Base-by-base conservation (phyloP, 2,329 filamentous ascomycete species). In the Elsinoe necatrix region DNA sequence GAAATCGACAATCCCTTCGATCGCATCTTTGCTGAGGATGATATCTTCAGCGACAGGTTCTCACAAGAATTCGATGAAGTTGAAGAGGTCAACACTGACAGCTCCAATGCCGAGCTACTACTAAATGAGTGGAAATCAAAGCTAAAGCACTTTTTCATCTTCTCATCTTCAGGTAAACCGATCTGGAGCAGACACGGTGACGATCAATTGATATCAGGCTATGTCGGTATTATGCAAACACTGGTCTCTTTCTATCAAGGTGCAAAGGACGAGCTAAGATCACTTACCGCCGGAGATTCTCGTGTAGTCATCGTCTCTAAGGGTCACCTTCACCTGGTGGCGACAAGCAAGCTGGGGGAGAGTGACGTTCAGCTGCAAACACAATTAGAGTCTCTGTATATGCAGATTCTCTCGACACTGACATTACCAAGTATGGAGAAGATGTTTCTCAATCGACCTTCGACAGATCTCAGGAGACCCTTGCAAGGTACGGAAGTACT, bases 111-210 rank as follows among this genome's bases (percentile, higher is more conserved):
- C 69, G 73, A 74, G 64, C 62, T 68, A 20, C 63, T 89, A 23
- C 76, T 95, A 39, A 73, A 76, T 14, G 77, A 84, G 61, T 98
- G 91, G 91, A 93, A 90, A 68, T 82, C 86, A 35, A 97, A 97
- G 73, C 78, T 91, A 61, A 98, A 98, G 72, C 93, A 98, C 72
- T 98, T 95, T 70, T 83, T 98, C 72, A 95, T 98, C 65, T 76
- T 98, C 1, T 97, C 93, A 1, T 92, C 90, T 12, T 92, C 95
- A 8, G 93, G 93, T 18, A 98, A 98, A 69, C 95, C 93, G 9
- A 95, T 98, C 50, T 98, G 92, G 78, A 97, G 90, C 66, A 82
- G 95, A 50, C 92, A 98, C 68, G 93, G 95, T 39, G 89, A 96
- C 63, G 80, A 95, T 62, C 84, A 86, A 56, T 76, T 97, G 42